Evolutionary conservation across 164 flowering plant species (phyloP), one percentile per base, ranked within the genome.

Genomic region (Piper betle): DNA sequence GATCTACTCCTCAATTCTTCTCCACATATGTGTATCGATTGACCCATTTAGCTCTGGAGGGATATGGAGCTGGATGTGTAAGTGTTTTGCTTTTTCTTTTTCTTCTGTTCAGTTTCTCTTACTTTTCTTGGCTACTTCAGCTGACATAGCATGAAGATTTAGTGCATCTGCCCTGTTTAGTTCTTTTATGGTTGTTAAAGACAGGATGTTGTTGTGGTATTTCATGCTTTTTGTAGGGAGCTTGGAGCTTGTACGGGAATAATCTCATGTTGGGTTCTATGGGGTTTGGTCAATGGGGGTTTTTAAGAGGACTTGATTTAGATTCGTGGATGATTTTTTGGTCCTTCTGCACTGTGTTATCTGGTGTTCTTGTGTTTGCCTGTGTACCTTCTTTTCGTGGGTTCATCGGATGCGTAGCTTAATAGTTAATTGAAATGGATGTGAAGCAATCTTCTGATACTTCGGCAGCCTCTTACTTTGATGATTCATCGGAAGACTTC

Each of bases 381-480:
- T 25, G 3, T 58, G 13, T 58, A 15, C 0, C 4, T 3, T 58
- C 18, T 39, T 5, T 39, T 9, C 20, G 39, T 15, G 39, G 39
- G 59, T 38, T 37, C 15, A n/a, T n/a, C n/a, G n/a, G n/a, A n/a
- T 58, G 11, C 33, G 15, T 55, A 6, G 33, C 38, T 25, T 6
- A 20, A 5, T n/a, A n/a, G n/a, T n/a, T n/a, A 20, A 2, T 55
- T 3, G 8, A 55, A 37, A 87, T 87, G 95, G 83, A 87, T 78
- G 71, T 52, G 20, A 78, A 65, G 52, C 68, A 69, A 57, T 65
- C 63, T 72, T 68, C 78, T 54, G 78, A 81, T 18, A 64, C 69
- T 52, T 79, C 82, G 81, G 53, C 58, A 59, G 68, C 78, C 20
- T 64, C 80, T 69, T 55, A 78, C 3, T 64, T 55, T 4, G 67